phyloP scores from a whole-genome alignment of 306 rosid genomes.

The Carpinus fangiana region DNA sequence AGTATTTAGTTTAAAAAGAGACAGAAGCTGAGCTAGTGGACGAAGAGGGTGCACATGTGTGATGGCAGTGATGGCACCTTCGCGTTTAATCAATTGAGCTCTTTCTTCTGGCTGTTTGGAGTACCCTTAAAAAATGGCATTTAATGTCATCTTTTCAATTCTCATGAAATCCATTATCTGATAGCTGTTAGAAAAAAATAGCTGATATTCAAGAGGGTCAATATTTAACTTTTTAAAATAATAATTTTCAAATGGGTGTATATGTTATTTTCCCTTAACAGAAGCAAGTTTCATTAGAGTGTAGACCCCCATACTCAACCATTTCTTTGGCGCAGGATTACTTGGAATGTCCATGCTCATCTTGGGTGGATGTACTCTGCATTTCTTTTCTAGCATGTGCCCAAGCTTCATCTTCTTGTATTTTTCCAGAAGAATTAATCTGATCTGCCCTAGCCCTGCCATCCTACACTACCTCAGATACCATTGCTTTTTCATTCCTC shows the following conservation, averaged over 20 bases:
- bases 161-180: not conserved
- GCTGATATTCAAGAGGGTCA: constrained; percentile 52
- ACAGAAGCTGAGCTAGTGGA: constrained; percentile 1
- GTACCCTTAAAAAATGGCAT: not conserved
- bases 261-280: constrained; percentile 49
- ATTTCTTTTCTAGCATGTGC: constrained; percentile 86
- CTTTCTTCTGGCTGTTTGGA: constrained; percentile 19
- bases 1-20: not conserved
- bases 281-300: constrained; percentile 50
- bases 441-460: constrained; percentile 79
- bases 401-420: constrained; percentile 71
- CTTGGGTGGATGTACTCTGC: constrained; percentile 84
- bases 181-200: constrained; percentile 16
- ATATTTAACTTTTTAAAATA: constrained; percentile 41
- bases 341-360: constrained; percentile 86
- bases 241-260: constrained; percentile 52
- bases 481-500: constrained; percentile 89
- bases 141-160: constrained; percentile 3
- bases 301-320: constrained; percentile 69
- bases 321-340: constrained; percentile 94
- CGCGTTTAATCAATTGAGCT: constrained; percentile 13
- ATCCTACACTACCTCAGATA: constrained; percentile 74
- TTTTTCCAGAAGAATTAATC: constrained; percentile 72
- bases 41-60: not conserved
- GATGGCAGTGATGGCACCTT: constrained; percentile 1